Percentiles rank a stretch among this genome's conserved stretches.
These are phyloP conservation scores for Yamadazyma sp. DNA, from an alignment of 1,139 yeast genomes.

Conservation along the genomic window DNA sequence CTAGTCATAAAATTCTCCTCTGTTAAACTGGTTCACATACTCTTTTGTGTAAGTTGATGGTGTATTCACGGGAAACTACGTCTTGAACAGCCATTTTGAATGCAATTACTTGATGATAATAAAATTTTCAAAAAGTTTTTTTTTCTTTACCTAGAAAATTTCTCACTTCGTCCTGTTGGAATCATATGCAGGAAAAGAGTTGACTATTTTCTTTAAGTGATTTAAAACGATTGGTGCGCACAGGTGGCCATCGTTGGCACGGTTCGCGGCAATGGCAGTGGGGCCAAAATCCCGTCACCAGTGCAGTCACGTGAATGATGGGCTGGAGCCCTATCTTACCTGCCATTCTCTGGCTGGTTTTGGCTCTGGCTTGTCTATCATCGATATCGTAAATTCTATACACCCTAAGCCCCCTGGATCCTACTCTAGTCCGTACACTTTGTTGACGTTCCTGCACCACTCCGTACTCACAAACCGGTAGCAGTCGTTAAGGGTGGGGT, in stretches of 20 bases:
- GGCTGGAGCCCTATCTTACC: not conserved
- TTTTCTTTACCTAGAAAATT: slow-evolving; percentile 2
- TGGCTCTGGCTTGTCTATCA: no score
- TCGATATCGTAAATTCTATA: not conserved
- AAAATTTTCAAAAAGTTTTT: slow-evolving; percentile 8
- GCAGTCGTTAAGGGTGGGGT: slow-evolving; percentile 9
- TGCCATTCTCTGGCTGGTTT: no score
- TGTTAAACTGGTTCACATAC: slow-evolving; percentile 52
- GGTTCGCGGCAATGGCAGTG: not conserved
- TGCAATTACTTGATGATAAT: slow-evolving; percentile 8
- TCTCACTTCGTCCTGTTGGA: slow-evolving; percentile 3
- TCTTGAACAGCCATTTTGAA: slow-evolving; percentile 86
- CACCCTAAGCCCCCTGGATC: not conserved
- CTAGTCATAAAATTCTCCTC: not conserved
- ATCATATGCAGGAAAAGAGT: slow-evolving; percentile 4
- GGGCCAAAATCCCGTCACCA: not conserved
- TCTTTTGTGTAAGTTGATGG: slow-evolving; percentile 99
- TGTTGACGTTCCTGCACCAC: slow-evolving; percentile 22
- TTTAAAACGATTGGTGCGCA: not conserved
- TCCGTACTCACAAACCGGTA: slow-evolving; percentile 5
- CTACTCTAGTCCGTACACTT: slow-evolving; percentile 28
- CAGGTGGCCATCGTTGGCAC: not conserved
- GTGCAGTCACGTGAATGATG: not conserved
- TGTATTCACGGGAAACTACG: slow-evolving; percentile 99
- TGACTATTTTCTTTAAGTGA: not conserved